A percentile compares a stretch with the other conserved stretches of the same genome.
Evolutionary conservation across 176 grass and related monocot species (phyloP).

Genomic region (Neostapfia colusana): DNA sequence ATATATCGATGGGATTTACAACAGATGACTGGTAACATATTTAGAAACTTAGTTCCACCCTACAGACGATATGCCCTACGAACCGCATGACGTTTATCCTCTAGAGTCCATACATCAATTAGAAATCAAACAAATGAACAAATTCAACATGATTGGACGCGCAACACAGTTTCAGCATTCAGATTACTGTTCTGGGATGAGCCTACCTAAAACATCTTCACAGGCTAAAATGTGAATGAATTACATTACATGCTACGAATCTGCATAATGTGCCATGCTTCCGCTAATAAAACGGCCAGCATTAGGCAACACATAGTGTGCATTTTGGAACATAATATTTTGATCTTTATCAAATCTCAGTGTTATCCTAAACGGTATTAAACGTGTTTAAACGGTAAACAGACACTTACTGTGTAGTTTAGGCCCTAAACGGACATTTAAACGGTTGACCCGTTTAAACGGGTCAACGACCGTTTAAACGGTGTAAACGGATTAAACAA

Average conservation of each 20-base stretch:
- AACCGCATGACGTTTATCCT: background rate
- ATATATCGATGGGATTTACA: background rate
- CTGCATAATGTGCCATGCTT: background rate
- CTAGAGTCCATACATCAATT: background rate
- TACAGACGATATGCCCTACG: background rate
- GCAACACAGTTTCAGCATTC: background rate
- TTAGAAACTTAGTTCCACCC: background rate
- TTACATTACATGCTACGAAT: background rate
- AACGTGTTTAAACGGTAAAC: too few species aligned
- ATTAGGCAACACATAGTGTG: background rate
- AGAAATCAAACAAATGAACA: background rate
- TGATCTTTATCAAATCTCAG: slow-evolving; percentile 1
- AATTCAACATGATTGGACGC: background rate
- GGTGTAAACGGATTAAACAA: too few species aligned
- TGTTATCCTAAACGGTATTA: too few species aligned
- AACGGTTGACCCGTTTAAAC: too few species aligned
- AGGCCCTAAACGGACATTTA: too few species aligned
- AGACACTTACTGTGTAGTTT: too few species aligned
- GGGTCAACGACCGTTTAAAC: too few species aligned
- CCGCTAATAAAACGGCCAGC: background rate
- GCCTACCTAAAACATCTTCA: background rate
- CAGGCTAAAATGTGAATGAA: too few species aligned
- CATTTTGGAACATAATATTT: background rate
- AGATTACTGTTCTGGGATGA: background rate
- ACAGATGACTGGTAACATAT: background rate